Evolutionary conservation across 2,329 filamentous ascomycete species (phyloP).

Genomic region (Diaporthe citrichinensis): DNA sequence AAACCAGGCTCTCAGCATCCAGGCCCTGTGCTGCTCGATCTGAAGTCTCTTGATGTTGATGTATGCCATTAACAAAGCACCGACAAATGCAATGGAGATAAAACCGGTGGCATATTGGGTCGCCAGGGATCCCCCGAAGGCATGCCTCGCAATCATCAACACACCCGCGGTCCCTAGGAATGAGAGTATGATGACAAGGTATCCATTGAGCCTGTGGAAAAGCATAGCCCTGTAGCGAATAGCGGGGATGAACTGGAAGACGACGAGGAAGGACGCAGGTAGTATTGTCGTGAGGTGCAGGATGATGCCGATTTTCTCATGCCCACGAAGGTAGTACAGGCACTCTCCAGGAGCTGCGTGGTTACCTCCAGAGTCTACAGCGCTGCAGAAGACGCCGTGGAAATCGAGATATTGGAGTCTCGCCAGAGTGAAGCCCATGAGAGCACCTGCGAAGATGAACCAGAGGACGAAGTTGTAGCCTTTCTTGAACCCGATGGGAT

Average conservation of each 20-base stretch:
- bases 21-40: conserved; percentile 74
- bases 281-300: conserved; percentile 62
- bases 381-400: conserved; percentile 51
- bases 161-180: conserved; percentile 62
- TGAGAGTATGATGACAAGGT: conserved; percentile 64
- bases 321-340: conserved; percentile 52
- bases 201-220: conserved; percentile 73
- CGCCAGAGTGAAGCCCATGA: conserved; percentile 63
- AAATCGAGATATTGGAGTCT: conserved; percentile 64
- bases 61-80: conserved; percentile 61
- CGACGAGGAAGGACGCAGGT: conserved; percentile 59
- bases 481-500: conserved; percentile 44
- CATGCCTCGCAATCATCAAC: conserved; percentile 64
- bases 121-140: conserved; percentile 68
- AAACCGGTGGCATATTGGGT: conserved; percentile 61
- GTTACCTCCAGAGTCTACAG: conserved; percentile 8
- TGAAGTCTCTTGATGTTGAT: conserved; percentile 72
- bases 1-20: conserved; percentile 72
- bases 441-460: conserved; percentile 56
- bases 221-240: conserved; percentile 63
- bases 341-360: conserved; percentile 55
- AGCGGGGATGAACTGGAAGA: conserved; percentile 63
- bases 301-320: conserved; percentile 56
- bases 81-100: conserved; percentile 60
- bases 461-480: conserved; percentile 45